These are phyloP conservation scores for Saccharomycopsis crataegensis DNA, from an alignment of 1,139 yeast species.

Conservation along the genomic window DNA sequence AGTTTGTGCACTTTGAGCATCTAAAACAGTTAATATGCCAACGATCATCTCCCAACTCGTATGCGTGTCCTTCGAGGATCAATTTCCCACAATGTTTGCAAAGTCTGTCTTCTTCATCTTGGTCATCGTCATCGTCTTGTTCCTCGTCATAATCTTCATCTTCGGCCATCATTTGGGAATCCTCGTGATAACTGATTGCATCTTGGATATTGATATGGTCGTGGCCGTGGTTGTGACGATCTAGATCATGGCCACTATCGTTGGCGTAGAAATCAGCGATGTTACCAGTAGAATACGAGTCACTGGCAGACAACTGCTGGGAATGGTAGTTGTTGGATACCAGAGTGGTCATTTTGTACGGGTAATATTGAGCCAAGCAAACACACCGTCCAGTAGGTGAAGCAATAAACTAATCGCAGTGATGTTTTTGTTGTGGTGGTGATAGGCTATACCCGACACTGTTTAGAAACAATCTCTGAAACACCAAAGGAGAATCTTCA, in stretches of 20 bases:
- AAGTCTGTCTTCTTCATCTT: constrained; percentile 1
- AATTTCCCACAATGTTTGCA: constrained; percentile 26
- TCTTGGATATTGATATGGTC: too few relatives aligned
- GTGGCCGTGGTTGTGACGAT: not conserved
- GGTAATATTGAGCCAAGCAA: too few relatives aligned
- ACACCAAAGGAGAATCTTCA: too few relatives aligned
- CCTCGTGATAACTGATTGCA: too few relatives aligned
- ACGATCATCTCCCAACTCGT: constrained; percentile 80
- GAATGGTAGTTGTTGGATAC: not conserved
- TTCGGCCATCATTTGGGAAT: too few relatives aligned
- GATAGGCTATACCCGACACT: too few relatives aligned
- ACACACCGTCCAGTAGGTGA: too few relatives aligned
- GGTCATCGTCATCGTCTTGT: not conserved
- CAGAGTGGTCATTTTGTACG: too few relatives aligned
- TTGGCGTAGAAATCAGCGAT: not conserved
- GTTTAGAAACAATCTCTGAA: too few relatives aligned
- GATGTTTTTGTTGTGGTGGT: too few relatives aligned
- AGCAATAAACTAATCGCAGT: too few relatives aligned
- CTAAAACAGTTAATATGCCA: constrained; percentile 95
- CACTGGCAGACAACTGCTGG: not conserved
- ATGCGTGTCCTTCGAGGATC: constrained; percentile 71
- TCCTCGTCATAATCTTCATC: not conserved
- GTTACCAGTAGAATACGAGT: not conserved
- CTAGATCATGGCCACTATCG: not conserved
- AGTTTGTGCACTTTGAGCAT: constrained; percentile 74